Evolutionary conservation across 495 filamentous ascomycete species (phyloP), one percentile per base, ranked within the genome.

Genomic region (Annulohypoxylon bovei): DNA sequence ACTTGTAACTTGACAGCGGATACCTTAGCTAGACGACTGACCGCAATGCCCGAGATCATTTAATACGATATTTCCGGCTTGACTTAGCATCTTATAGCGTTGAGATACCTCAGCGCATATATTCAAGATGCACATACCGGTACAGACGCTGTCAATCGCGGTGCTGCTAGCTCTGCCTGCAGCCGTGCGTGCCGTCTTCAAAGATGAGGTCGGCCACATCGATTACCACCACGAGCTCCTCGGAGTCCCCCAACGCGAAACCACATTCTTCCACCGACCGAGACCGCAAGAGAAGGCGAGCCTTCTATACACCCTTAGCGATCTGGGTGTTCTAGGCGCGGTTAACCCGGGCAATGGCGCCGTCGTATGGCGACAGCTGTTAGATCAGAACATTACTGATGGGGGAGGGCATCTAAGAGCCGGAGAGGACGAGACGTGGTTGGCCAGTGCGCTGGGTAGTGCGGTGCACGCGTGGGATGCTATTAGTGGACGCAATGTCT

Each of bases 191-290:
- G 94, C 93, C 72, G 90, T 98, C 68, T 97, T 91, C 82, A 82
- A 86, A 54, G 95, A 99, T 75, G 95, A 98, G 76, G 93, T 97
- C 75, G 92, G 90, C 82, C 88, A 92, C 75, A 87, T 93, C 77
- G 95, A 99, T 81, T 98, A 92, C 84, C 96, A 98, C 81, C 89
- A 95, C 81, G 88, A 91, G 56, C 89, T 98, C 39, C 82, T 98
- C 72, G 95, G 95, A 69, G 77, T 90, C 16, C 94, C 96, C 63
- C 89, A 91, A 71, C 81, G 86, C 77, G 86, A 91, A 44, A 92
- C 93, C 37, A 97, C 93, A 54, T 97, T 99, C 86, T 98, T 98
- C 87, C 93, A 97, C 81, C 89, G 89, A 65, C 96, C 95, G 11
- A 86, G 89, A 61, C 80, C 88, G 16, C 84, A 90, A 59, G 94